Conservation (phyloP, 2,329 filamentous ascomycete genomes). For the Hymenoscyphus fructigenus region DNA sequence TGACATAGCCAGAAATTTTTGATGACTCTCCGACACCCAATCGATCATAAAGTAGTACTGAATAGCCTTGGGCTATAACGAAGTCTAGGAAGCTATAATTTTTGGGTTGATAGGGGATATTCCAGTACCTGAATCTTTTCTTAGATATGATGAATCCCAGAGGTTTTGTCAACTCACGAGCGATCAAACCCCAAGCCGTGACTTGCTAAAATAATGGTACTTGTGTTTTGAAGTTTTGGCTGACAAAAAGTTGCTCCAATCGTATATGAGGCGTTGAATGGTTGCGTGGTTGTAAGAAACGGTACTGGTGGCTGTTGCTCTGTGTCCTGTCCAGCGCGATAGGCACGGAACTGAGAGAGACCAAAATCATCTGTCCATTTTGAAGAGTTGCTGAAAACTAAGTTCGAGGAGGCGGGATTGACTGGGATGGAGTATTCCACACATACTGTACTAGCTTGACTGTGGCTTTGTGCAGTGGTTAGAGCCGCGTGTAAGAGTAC, state of each 20-base stretch:
- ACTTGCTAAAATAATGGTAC: slow-evolving; percentile 35
- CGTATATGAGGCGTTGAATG: slow-evolving; percentile 3
- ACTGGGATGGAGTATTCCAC: slow-evolving; percentile 10
- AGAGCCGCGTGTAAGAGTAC: neutral
- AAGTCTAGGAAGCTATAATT: slow-evolving; percentile 40
- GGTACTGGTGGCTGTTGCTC: slow-evolving; percentile 1
- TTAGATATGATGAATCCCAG: neutral
- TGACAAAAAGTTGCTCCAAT: slow-evolving; percentile 10
- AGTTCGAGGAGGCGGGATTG: slow-evolving; percentile 6
- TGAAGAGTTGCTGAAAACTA: slow-evolving; percentile 8
- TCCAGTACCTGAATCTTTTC: slow-evolving; percentile 35
- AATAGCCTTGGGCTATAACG: slow-evolving; percentile 36
- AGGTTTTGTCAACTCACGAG: slow-evolving; percentile 25
- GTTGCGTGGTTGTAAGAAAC: slow-evolving; percentile 3
- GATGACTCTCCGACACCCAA: slow-evolving; percentile 36
- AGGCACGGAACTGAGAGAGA: neutral
- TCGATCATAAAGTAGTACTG: slow-evolving; percentile 40
- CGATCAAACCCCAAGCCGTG: slow-evolving; percentile 35
- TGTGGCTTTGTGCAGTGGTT: neutral
- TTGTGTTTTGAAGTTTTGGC: slow-evolving; percentile 19
- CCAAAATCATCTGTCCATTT: slow-evolving; percentile 8
- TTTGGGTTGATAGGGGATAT: slow-evolving; percentile 26
- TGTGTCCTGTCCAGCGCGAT: neutral
- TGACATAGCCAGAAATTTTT: slow-evolving; percentile 26
- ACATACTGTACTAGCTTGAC: neutral